Percentiles rank a stretch among this genome's conserved stretches.
Evolutionary conservation across 169 alveolate species (phyloP).

Genomic region (Blepharisma undulans): DNA sequence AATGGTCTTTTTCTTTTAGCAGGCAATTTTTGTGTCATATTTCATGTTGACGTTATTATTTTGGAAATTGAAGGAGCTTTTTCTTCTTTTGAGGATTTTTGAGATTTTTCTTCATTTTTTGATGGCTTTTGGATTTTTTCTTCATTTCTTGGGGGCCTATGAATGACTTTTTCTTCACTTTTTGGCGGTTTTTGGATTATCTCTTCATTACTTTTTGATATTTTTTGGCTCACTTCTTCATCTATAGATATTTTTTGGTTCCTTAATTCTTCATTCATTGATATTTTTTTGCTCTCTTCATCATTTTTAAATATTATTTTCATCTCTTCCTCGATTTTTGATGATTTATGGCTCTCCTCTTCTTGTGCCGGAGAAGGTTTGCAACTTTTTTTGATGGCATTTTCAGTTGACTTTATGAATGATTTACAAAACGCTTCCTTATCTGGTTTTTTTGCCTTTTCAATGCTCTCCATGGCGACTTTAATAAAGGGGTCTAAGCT

Average conservation of each 20-base stretch:
- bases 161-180: background rate
- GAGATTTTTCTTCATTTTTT: background rate
- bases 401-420: background rate
- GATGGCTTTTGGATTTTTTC: background rate
- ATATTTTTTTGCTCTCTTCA: background rate
- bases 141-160: background rate
- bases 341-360: background rate
- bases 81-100: background rate
- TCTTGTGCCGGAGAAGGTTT: background rate
- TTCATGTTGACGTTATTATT: background rate
- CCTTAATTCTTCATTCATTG: background rate
- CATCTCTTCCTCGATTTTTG: background rate
- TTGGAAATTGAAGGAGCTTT: background rate
- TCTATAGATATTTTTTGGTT: background rate
- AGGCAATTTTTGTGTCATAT: background rate
- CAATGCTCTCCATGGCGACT: background rate
- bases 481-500: background rate
- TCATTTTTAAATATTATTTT: background rate
- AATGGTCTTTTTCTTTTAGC: background rate
- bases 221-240: background rate
- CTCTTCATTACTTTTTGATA: background rate
- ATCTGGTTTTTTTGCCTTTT: background rate
- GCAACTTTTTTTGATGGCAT: background rate
- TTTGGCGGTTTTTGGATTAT: background rate
- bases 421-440: background rate